Base-by-base conservation (phyloP, 352 stramenopile species). In the Pythium scleroteichum region DNA sequence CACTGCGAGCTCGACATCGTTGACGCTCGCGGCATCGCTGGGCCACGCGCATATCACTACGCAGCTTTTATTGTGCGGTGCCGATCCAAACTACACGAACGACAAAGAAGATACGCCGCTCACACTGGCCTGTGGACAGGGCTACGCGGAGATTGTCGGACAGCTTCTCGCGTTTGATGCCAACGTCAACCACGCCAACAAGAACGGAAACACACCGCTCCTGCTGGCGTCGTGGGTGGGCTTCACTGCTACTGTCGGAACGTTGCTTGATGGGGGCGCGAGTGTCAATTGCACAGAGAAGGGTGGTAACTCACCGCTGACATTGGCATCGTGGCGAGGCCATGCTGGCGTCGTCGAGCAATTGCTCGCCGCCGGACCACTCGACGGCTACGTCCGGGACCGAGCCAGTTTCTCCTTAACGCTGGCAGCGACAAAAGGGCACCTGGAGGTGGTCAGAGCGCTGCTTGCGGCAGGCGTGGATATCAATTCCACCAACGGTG, bases 111-210 rank as follows among this genome's bases (percentile, higher is more conserved):
- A 22, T 16, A 62, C 64, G 1, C 51, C 71, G 33, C 39, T 82
- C 23, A 68, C 75, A 40, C 9, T 75, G 1, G 71, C 73, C 7
- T 64, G 62, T 0, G 54, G 67, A 12, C 66, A 64, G 20, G 73
- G 71, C 1, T 65, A 82, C 35, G 22, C 50, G 32, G 48, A 60
- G 29, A 35, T 35, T 10, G 29, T 35, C 29, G 5, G 5, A 10
- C 29, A 35, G n/a, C 63, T 82, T 2, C 19, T 45, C n/a, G 38
- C 54, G 3, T 49, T 59, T 10, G 71, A 66, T 12, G 71, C 69
- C 33, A 42, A 61, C 4, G 44, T 69, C 16, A 35, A 66, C 46
- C 47, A 32, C 9, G 39, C 27, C 12, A 59, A 77, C 19, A 29
- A 59, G 13, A 13, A 64, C 7, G 58, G 60, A 0, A 53, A 56